Evolutionary conservation across 2,329 filamentous ascomycete species (phyloP), one percentile per base, ranked within the genome.

Genomic region (Grosmannia serpens): DNA sequence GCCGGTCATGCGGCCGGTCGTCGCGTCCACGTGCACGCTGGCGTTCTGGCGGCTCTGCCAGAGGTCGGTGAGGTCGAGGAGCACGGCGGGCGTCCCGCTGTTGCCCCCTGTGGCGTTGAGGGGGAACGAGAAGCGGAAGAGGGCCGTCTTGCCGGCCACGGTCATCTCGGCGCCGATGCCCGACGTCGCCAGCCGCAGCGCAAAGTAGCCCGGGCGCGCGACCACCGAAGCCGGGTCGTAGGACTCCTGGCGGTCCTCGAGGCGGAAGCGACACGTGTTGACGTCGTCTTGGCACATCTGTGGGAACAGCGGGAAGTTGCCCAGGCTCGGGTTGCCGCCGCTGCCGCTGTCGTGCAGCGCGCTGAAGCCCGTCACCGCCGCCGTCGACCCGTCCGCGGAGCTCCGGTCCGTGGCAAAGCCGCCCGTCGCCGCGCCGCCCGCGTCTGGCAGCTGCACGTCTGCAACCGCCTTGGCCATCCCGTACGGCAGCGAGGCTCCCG

Each of bases 81-180:
- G 66, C 17, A 86, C 73, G 85, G 68, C 0, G 83, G 82, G 35
- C 35, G 66, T 7, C 68, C 70, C 20, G 2, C 7, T 26, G 10
- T 56, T 44, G 6, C n/a, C 1, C 20, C 24, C n/a, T n/a, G n/a
- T n/a, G n/a, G n/a, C n/a, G 3, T 27, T 17, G 22, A 7, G n/a
- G 7, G 46, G n/a, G 61, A 85, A 86, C 0, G 74, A 77, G 62
- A 86, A 83, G 4, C 75, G 74, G 65, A 84, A 85, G 20, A 87
- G 66, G 3, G 82, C 81, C 1, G 82, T 82, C 58, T 78, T 81
- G 51, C 84, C 81, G 1, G 81, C 77, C 4, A 78, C 76, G 0
- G 83, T 83, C 77, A 84, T 84, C 60, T 84, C 78, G 0, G 79
- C 77, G 31, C 73, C 72, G 41, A 86, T n/a, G n/a, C n/a, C 73